A percentile compares a stretch with the other conserved stretches of the same genome.
phyloP scores from a whole-genome alignment of 1,284 basidiomycete species.

The Moesziomyces parantarcticus region DNA sequence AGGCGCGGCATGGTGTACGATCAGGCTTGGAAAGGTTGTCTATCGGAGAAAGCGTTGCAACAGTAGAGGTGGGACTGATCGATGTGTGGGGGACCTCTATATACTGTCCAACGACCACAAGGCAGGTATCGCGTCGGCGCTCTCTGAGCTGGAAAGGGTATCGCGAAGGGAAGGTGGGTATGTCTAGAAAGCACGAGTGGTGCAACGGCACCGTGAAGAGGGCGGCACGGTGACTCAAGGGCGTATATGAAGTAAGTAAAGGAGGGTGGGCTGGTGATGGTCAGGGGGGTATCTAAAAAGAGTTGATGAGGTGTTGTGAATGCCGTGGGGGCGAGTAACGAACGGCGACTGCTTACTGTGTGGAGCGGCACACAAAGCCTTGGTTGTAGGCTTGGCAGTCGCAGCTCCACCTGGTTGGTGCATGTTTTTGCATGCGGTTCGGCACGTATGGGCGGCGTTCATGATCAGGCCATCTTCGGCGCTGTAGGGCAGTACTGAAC shows the following conservation, averaged over 20 bases:
- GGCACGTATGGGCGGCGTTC: too few species aligned
- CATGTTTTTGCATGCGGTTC: too few species aligned
- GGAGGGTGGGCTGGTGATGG: background rate
- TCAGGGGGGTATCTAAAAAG: background rate
- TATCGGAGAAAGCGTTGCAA: background rate
- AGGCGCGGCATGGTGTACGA: conserved; percentile 58
- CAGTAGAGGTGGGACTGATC: too few species aligned
- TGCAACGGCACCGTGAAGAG: background rate
- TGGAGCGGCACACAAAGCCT: background rate
- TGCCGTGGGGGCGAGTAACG: background rate
- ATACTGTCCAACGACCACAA: background rate
- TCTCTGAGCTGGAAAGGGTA: conserved; percentile 4
- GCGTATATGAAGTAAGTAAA: background rate
- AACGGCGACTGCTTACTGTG: background rate
- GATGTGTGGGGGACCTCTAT: too few species aligned
- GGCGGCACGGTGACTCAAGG: background rate
- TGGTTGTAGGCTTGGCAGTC: background rate
- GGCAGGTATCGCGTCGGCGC: background rate
- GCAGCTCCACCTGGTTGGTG: background rate
- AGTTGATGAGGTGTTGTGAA: background rate
- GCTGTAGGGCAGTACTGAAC: too few species aligned
- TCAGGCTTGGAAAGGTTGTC: background rate
- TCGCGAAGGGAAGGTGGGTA: conserved; percentile 16
- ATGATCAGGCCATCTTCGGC: background rate
- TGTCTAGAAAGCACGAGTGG: background rate